Conservation (phyloP, 116 monocot genomes). For the Phalaenopsis hybrid region DNA sequence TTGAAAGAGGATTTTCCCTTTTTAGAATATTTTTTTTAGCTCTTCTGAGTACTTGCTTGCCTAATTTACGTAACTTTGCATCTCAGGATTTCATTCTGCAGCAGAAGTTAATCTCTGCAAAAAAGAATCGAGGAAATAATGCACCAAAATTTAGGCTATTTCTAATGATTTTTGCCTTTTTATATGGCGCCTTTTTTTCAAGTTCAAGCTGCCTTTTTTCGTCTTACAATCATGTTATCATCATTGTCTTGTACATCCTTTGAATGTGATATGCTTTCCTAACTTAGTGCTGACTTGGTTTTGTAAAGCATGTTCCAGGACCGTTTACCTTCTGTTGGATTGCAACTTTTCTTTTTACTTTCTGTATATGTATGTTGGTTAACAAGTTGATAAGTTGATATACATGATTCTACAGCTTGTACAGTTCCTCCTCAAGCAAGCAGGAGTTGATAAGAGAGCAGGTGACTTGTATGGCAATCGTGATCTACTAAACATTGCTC, state of each 20-base stretch:
- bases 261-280: neutral
- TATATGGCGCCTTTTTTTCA: neutral
- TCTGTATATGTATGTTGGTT: neutral
- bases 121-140: neutral
- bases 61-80: neutral
- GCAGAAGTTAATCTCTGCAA: neutral
- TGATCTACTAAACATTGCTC: conserved; percentile 91
- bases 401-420: conserved; percentile 61
- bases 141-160: neutral
- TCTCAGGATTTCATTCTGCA: neutral
- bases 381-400: neutral
- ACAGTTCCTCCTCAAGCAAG: conserved; percentile 95
- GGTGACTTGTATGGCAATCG: conserved; percentile 93
- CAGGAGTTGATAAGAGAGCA: conserved; percentile 90
- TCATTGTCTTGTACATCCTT: neutral
- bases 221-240: neutral
- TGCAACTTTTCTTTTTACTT: neutral
- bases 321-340: neutral
- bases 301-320: neutral
- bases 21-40: neutral
- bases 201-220: neutral
- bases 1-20: neutral
- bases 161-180: neutral
- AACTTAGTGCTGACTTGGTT: neutral
- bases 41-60: neutral